Evolutionary conservation across 1,139 yeast species (phyloP).

Genomic region (Magnusiomyces magnusii): DNA sequence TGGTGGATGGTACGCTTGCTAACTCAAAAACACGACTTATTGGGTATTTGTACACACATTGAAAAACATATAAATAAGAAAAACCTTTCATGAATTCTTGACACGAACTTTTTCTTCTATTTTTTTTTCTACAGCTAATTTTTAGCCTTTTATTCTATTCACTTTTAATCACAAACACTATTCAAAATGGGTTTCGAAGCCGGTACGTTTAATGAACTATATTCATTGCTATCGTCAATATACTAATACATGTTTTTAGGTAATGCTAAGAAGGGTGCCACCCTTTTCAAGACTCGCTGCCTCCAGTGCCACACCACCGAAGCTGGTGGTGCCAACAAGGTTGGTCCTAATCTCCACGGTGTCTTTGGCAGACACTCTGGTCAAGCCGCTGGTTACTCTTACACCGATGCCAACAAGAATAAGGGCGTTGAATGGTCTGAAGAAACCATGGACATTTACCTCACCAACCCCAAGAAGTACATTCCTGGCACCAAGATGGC

Average conservation of each 20-base stretch:
- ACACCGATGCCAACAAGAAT: slow-evolving; percentile 98
- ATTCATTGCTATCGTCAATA: neutral
- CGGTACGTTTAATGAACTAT: neutral
- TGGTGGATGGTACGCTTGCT: neutral
- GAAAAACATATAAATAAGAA: neutral
- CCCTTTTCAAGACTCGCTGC: slow-evolving; percentile 97
- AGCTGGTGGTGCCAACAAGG: slow-evolving; percentile 95
- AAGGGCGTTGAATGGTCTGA: slow-evolving; percentile 86
- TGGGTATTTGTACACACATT: too few relatives aligned
- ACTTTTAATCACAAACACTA: neutral
- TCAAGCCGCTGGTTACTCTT: slow-evolving; percentile 84
- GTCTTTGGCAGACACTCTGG: slow-evolving; percentile 90
- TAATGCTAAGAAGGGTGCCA: slow-evolving; percentile 96
- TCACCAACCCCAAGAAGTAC: slow-evolving; percentile 99
- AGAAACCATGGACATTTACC: slow-evolving; percentile 88
- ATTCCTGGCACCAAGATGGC: slow-evolving; percentile 99
- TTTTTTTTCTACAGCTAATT: neutral
- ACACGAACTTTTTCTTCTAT: neutral
- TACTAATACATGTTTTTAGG: slow-evolving; percentile 44
- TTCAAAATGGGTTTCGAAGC: neutral
- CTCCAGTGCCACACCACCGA: slow-evolving; percentile 98
- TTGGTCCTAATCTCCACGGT: slow-evolving; percentile 98
- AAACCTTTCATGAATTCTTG: neutral
- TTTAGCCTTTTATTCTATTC: neutral
- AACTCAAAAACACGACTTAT: too few relatives aligned